Base-by-base conservation (phyloP, 2,329 filamentous ascomycete genomes). In the Trichoderma aggressivum region DNA sequence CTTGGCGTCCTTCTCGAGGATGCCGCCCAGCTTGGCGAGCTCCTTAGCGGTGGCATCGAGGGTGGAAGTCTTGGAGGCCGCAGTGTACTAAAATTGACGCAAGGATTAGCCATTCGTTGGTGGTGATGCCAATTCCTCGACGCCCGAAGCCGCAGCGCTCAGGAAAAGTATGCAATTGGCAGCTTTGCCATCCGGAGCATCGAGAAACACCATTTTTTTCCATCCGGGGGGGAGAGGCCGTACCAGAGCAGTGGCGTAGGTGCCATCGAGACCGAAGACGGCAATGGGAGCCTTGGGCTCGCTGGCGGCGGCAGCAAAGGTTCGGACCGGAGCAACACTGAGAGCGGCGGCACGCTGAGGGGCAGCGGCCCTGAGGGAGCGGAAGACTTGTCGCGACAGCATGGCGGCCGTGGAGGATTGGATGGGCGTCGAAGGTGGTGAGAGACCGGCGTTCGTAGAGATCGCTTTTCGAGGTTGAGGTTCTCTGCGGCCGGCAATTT, bases 161-260 rank as follows among this genome's bases (percentile, higher is more conserved):
- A 28, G 16, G 28, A 30, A 47, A 56, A 56, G 21, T 18, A 30
- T 18, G 21, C 65, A 69, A 69, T 69, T 69, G 65, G 21, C 55
- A 14, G 7, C 21, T 21, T 24, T 26, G 39, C 2, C 28, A 53
- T 8, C 21, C 7, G n/a, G 26, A 36, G 2, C 18, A 16, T n/a
- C 24, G 7, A 16, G 4, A 18, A 43, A 36, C 2, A n/a, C 1
- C 5, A 18, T 16, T 7, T 24, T 16, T 21, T 61, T 68, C 30
- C 30, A 43, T 43, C 39, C n/a, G n/a, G n/a, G n/a, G n/a, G 16
- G 18, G 50, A 59, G 26, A 59, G 64, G 72, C 76, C 93, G 83
- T 95, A 99, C 96, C 91, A 99, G 89, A 86, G 96, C 96, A 86
- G 92, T 94, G 82, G 96, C 96, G 86, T 99, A 99, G 82, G 95